Conservation (phyloP, 257 asterid genomes). For the Solanum etuberosum region DNA sequence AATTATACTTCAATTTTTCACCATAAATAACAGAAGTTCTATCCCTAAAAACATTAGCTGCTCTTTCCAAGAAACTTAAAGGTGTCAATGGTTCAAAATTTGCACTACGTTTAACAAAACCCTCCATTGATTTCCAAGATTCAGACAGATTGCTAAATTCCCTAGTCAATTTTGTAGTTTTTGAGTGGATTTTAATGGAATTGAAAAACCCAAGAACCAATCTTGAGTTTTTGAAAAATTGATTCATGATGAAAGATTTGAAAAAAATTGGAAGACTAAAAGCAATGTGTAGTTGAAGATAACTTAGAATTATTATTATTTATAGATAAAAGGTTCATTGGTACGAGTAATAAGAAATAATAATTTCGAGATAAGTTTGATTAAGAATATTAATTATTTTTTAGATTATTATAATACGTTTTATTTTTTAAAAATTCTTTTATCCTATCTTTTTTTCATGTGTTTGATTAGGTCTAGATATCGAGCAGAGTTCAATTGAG, state of each 20-base stretch:
- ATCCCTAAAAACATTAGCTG: neutral
- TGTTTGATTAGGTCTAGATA: too few relatives aligned
- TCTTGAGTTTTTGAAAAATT: neutral
- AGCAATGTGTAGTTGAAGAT: neutral
- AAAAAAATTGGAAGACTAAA: neutral
- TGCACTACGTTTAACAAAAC: neutral
- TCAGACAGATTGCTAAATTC: neutral
- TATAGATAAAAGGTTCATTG: fast-evolving
- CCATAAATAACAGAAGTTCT: neutral
- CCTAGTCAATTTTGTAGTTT: neutral
- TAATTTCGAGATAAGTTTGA: too few relatives aligned
- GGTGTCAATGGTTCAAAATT: neutral
- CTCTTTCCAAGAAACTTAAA: neutral
- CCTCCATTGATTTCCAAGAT: neutral
- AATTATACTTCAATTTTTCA: neutral
- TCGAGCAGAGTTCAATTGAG: too few relatives aligned
- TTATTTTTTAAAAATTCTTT: too few relatives aligned
- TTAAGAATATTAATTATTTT: too few relatives aligned
- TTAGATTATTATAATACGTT: too few relatives aligned
- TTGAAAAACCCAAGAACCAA: neutral
- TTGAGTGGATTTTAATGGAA: neutral
- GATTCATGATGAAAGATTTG: neutral
- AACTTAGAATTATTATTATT: too few relatives aligned
- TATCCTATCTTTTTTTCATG: too few relatives aligned
- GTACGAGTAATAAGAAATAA: neutral